A percentile compares a stretch with the other conserved stretches of the same genome.
phyloP scores from a whole-genome alignment of 192 early-diverging fungal species.

The Podila clonocystis region DNA sequence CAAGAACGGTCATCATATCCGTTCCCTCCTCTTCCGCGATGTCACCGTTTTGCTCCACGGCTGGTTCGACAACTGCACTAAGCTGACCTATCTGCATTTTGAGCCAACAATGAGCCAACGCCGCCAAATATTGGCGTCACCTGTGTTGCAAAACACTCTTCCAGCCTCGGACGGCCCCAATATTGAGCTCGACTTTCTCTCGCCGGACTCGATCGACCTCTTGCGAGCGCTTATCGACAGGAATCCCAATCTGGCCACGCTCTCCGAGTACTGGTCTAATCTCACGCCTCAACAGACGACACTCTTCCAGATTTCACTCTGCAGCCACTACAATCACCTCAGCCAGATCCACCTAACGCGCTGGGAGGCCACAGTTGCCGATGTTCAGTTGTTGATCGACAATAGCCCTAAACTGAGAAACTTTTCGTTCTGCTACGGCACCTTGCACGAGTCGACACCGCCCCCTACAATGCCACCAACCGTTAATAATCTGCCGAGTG shows the following conservation, averaged over 20 bases:
- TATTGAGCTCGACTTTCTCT: not conserved
- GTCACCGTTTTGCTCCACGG: not conserved
- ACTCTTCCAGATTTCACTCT: not conserved
- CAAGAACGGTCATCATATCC: not conserved
- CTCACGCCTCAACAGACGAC: not conserved
- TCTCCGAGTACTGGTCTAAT: not conserved
- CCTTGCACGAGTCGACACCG: not conserved
- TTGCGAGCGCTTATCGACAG: not conserved
- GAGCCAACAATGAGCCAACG: not conserved
- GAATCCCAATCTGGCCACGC: not conserved
- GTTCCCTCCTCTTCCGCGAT: not conserved
- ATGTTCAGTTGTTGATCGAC: not conserved
- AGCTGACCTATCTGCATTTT: not conserved
- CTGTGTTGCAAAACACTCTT: not conserved
- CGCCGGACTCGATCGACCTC: not conserved
- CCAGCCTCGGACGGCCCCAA: not conserved
- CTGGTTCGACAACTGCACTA: not conserved
- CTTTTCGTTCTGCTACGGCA: not conserved
- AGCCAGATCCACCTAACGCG: not conserved
- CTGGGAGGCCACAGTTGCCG: not conserved
- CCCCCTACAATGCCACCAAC: not conserved
- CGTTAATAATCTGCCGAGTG: too few relatives aligned
- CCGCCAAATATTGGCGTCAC: not conserved
- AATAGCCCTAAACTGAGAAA: not conserved
- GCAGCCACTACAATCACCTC: not conserved